phyloP scores from a whole-genome alignment of 495 filamentous ascomycete species.

The Aspergillus incahuasiensis region DNA sequence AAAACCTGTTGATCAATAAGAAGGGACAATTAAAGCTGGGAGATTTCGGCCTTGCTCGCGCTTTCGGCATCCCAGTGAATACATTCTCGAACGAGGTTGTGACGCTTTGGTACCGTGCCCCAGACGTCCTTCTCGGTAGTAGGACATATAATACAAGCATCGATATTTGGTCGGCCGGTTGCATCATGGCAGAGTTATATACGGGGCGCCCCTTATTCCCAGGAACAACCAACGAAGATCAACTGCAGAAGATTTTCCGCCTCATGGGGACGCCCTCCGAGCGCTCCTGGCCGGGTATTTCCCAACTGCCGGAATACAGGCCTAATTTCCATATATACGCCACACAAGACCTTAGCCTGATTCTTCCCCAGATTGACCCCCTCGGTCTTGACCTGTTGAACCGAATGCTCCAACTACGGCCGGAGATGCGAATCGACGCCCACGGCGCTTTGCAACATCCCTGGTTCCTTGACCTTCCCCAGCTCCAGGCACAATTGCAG shows the following conservation, averaged over 20 bases:
- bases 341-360: conserved; percentile 82
- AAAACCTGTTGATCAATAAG: conserved; percentile 91
- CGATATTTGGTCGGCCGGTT: conserved; percentile 96
- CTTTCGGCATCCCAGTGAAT: conserved; percentile 95
- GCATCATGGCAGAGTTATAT: conserved; percentile 99
- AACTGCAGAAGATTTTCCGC: conserved; percentile 91
- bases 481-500: conserved; percentile 48
- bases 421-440: conserved; percentile 86
- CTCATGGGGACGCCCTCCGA: conserved; percentile 96
- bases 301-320: conserved; percentile 90
- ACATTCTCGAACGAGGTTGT: conserved; percentile 98
- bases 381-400: conserved; percentile 79
- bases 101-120: conserved; percentile 93
- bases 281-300: conserved; percentile 87
- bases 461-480: conserved; percentile 74
- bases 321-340: conserved; percentile 87
- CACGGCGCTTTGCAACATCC: conserved; percentile 78
- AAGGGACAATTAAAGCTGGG: conserved; percentile 90
- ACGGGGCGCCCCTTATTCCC: conserved; percentile 90
- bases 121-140: conserved; percentile 85
- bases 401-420: conserved; percentile 87
- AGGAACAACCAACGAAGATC: conserved; percentile 93
- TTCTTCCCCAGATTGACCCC: conserved; percentile 85
- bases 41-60: conserved; percentile 87
- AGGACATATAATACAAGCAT: conserved; percentile 96